A percentile compares a stretch with the other conserved stretches of the same genome.
Evolutionary conservation across 129 eudicot species (phyloP).

Genomic region (Pseudognaphalium luteoalbum): DNA sequence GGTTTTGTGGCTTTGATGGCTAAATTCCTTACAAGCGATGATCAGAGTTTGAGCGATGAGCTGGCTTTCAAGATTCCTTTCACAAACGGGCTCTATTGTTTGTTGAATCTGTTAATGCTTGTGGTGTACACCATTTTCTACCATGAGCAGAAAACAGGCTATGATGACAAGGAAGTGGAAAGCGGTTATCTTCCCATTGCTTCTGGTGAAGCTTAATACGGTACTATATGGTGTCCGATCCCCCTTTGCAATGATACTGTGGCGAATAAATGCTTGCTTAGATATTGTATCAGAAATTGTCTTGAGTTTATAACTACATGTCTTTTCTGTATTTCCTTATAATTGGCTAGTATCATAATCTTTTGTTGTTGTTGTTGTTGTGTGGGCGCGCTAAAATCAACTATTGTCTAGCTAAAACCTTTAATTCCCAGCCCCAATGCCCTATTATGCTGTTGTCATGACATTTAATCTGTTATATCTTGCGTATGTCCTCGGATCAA

Average conservation of each 20-base stretch:
- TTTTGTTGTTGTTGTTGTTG: no score
- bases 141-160: constrained; percentile 34
- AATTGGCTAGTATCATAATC: no score
- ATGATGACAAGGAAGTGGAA: constrained; percentile 24
- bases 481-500: no score
- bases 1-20: constrained; percentile 13
- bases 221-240: not conserved
- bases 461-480: no score
- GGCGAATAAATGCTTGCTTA: constrained; percentile 13
- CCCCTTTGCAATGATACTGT: not conserved
- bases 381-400: no score
- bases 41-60: not conserved
- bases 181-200: constrained; percentile 33
- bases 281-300: constrained; percentile 1
- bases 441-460: no score
- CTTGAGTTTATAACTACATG: not conserved
- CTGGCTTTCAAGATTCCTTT: constrained; percentile 33
- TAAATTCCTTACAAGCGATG: not conserved
- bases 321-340: not conserved
- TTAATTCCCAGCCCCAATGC: no score
- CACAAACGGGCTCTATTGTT: constrained; percentile 11
- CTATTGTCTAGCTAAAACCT: no score
- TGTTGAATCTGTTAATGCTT: constrained; percentile 35
- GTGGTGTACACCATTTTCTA: constrained; percentile 39
- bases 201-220: constrained; percentile 29